Evolutionary conservation across 2,329 filamentous ascomycete genomes (phyloP), one percentile per base, ranked within the genome.

Genomic region (Hypoxylon sp.): DNA sequence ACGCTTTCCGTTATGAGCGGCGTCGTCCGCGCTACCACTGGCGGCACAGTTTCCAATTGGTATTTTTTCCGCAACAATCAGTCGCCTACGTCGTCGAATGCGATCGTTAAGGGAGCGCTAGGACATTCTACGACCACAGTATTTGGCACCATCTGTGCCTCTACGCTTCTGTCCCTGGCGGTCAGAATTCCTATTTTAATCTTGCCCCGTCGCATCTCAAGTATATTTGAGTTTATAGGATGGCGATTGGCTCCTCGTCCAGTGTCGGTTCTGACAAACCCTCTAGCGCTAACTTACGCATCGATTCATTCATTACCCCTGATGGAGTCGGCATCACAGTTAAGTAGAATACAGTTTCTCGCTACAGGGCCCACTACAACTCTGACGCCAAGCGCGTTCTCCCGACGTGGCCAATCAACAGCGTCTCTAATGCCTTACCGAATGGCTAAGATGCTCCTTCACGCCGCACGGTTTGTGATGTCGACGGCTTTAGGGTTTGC

Each of bases 41-140:
- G 94, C 24, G 96, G 96, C 10, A 97, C 95, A 0, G 95, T 98
- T 24, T 97, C 93, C 44, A 96, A 99, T 80, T 99, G 96, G 96
- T 99, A 99, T 81, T 99, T 98, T 80, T 95, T 98, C 80, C 93
- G 96, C 69, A 92, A 97, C 74, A 89, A 90, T 3, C 87, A 90
- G 10, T 93, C 95, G 4, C 85, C 91, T 7, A 90, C 94, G 2
- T 90, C 93, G 0, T 94, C 93, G 0, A 86, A 87, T 62, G 91
- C 94, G 61, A 91, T 98, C 52, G 93, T 98, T 27, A 85, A 88
- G 68, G 95, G 94, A 6, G 95, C 94, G 13, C 84, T 97, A 48
- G 85, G 86, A 54, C 96, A 99, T 81, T 91, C 94, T 2, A 84
- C 89, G 13, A 94, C 93, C 15, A 95, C 93, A 1, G 90, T 98